Conservation (phyloP, 2,329 filamentous ascomycete genomes). For the Fusarium denticulatum region DNA sequence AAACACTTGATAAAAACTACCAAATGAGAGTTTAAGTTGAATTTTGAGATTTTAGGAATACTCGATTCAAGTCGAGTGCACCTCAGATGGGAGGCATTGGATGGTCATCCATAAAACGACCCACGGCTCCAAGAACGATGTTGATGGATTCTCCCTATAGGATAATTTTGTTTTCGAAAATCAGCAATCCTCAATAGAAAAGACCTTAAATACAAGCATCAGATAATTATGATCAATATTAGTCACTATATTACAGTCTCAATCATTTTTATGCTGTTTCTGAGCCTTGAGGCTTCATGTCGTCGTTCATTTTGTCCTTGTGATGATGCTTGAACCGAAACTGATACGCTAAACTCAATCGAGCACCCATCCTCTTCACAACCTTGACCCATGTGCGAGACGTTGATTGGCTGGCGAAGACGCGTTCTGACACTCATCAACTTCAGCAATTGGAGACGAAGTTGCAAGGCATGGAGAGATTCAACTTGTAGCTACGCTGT, state of each 20-base stretch:
- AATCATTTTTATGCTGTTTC: fast-evolving
- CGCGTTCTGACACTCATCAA: background rate
- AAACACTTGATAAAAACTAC: background rate
- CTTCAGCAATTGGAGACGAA: background rate
- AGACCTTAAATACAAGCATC: no score
- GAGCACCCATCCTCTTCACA: no score
- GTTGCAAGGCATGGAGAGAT: fast-evolving
- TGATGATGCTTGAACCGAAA: background rate
- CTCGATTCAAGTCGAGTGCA: no score
- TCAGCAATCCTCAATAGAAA: no score
- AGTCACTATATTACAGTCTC: fast-evolving
- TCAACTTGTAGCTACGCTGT: background rate
- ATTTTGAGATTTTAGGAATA: no score
- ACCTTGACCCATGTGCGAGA: no score
- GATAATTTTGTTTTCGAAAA: no score
- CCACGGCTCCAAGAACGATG: no score
- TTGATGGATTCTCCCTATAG: no score
- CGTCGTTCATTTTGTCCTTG: background rate
- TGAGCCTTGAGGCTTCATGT: fast-evolving
- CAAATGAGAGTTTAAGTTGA: fast-evolving
- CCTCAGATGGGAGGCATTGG: no score
- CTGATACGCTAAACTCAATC: background rate
- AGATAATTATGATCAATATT: fast-evolving
- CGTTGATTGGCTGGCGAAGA: background rate
- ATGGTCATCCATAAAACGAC: no score